These are phyloP conservation scores for Hyaloscypha finlandica DNA, from an alignment of 495 filamentous ascomycete genomes.

Conservation along the genomic window DNA sequence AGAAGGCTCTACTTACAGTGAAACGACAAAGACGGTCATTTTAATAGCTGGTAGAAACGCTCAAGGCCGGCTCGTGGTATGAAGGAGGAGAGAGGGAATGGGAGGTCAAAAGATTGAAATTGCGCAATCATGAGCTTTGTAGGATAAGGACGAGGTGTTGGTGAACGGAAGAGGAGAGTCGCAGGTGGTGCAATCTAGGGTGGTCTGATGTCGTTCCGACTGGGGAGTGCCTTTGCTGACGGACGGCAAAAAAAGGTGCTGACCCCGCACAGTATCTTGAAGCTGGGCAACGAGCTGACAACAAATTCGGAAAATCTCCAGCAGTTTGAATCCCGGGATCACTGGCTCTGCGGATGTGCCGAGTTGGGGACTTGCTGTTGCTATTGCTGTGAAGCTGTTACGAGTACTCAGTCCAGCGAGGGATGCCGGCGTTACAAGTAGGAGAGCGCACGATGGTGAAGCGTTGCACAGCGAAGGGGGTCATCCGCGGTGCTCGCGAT, in stretches of 20 bases:
- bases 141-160: neutral
- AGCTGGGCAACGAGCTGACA: neutral
- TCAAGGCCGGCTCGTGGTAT: conserved; percentile 21
- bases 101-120: conserved; percentile 15
- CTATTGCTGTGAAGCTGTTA: neutral
- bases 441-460: neutral
- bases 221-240: neutral
- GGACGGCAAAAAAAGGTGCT: neutral
- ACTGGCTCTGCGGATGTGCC: neutral
- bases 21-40: conserved; percentile 83
- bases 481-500: conserved; percentile 18
- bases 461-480: conserved; percentile 13
- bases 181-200: neutral
- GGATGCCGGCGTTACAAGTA: neutral
- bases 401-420: too few relatives aligned
- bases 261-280: neutral
- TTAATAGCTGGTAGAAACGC: conserved; percentile 35
- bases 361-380: neutral
- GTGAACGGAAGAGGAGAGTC: neutral
- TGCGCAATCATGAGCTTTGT: conserved; percentile 30
- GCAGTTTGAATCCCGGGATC: neutral
- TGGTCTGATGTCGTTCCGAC: neutral
- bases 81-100: conserved; percentile 10
- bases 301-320: neutral
- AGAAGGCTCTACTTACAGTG: conserved; percentile 62